These are phyloP conservation scores for Polyporus arcularius DNA, from an alignment of 768 basidiomycete genomes.

Conservation along the genomic window DNA sequence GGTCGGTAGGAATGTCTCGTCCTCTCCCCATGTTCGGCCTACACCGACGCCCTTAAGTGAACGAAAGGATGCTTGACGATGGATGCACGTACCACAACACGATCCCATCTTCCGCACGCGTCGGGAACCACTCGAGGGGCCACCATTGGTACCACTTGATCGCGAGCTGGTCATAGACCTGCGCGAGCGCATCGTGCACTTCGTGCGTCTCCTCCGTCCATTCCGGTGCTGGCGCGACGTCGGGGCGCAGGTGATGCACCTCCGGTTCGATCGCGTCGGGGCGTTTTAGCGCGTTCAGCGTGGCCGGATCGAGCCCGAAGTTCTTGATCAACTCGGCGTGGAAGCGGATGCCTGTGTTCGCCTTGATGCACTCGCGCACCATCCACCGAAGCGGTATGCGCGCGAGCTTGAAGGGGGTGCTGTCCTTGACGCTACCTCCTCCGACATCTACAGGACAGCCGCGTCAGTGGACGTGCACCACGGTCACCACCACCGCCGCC, in stretches of 20 bases:
- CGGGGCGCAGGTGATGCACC: constrained; percentile 14
- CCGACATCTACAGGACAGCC: constrained; percentile 60
- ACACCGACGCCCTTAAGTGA: neutral
- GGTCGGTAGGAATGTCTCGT: constrained; percentile 20
- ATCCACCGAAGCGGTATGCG: constrained; percentile 69
- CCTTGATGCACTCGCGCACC: constrained; percentile 51
- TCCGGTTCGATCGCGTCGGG: constrained; percentile 22
- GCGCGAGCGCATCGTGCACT: constrained; percentile 53
- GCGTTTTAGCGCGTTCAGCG: constrained; percentile 28
- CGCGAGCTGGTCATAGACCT: constrained; percentile 59
- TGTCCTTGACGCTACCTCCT: constrained; percentile 66
- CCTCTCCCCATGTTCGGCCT: constrained; percentile 28
- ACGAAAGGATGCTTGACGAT: constrained; percentile 4
- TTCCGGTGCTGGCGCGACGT: constrained; percentile 13
- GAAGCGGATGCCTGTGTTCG: constrained; percentile 45
- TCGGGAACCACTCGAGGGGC: constrained; percentile 54
- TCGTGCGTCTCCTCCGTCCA: constrained; percentile 62
- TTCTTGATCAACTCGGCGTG: constrained; percentile 30
- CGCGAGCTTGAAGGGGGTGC: constrained; percentile 57
- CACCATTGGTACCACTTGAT: constrained; percentile 52
- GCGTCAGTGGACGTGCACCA: too few species aligned
- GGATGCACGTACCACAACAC: constrained; percentile 24
- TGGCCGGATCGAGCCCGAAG: constrained; percentile 34
- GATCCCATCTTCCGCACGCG: neutral
- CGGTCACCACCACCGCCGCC: too few species aligned